Evolutionary conservation across 2,329 filamentous ascomycete species (phyloP).

Genomic region (Dryadomyces quercivorus): DNA sequence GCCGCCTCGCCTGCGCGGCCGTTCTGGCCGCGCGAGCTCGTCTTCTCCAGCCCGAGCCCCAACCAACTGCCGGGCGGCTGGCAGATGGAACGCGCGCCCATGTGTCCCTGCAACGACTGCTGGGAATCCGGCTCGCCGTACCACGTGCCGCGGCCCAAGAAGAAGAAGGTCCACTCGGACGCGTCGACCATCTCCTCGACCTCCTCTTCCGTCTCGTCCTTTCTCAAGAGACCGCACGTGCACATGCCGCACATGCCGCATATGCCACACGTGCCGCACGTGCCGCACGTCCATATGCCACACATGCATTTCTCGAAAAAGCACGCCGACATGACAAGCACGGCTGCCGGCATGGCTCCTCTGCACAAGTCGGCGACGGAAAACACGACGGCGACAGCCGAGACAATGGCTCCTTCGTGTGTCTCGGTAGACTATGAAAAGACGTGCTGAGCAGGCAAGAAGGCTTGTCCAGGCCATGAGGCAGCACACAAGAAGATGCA

Average conservation of each 20-base stretch:
- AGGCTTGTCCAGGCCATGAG: too few species aligned
- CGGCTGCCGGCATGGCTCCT: background rate
- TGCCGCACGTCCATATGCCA: background rate
- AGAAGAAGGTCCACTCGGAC: background rate
- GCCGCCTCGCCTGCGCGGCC: background rate
- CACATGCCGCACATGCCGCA: background rate
- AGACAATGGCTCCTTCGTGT: background rate
- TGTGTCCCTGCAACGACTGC: conserved; percentile 4
- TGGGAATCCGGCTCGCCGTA: background rate
- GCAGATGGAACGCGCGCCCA: conserved; percentile 2
- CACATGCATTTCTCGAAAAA: background rate
- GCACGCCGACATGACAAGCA: background rate
- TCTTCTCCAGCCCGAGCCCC: background rate
- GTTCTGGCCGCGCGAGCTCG: background rate
- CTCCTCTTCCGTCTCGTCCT: background rate
- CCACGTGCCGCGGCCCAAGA: background rate
- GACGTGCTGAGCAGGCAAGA: too few species aligned
- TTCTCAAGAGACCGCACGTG: background rate
- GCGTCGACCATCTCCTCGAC: background rate
- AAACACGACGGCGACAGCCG: background rate
- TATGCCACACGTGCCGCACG: too few species aligned
- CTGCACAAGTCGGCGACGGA: background rate
- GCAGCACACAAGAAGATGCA: too few species aligned
- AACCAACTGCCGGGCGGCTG: background rate
- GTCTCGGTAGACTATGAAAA: too few species aligned